phyloP scores from a whole-genome alignment of 306 rosid genomes.

The Vigna trinervia region DNA sequence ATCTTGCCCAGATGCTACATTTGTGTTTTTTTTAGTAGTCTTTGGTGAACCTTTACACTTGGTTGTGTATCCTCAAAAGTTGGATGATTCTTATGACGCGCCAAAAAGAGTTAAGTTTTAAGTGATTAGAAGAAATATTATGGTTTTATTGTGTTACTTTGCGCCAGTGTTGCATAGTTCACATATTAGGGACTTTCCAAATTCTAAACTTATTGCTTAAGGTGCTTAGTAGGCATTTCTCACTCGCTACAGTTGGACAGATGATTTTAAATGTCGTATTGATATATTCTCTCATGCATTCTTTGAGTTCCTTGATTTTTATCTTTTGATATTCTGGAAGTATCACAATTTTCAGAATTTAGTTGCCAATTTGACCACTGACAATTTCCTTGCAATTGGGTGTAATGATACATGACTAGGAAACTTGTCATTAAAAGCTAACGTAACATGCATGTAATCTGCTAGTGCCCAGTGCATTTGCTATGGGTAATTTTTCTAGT shows the following conservation, averaged over 20 bases:
- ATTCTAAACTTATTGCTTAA: conserved; percentile 7
- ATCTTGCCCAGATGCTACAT: conserved; percentile 7
- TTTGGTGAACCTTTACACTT: conserved; percentile 16
- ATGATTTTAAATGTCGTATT: conserved; percentile 22
- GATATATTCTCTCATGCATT: conserved; percentile 3
- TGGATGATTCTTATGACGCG: conserved; percentile 21
- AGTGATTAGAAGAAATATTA: conserved; percentile 9
- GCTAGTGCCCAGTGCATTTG: neutral
- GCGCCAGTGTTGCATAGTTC: conserved; percentile 12
- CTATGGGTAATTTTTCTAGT: conserved; percentile 20
- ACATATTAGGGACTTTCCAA: neutral
- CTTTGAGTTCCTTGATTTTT: conserved; percentile 26
- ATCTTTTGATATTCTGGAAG: conserved; percentile 8
- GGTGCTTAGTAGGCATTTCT: conserved; percentile 11
- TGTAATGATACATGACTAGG: conserved; percentile 22
- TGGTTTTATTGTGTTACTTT: neutral
- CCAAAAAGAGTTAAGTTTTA: conserved; percentile 14
- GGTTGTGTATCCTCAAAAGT: neutral
- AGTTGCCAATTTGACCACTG: conserved; percentile 19
- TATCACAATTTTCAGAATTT: neutral
- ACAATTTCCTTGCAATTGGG: conserved; percentile 11
- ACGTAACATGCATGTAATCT: conserved; percentile 7
- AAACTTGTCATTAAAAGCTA: conserved; percentile 21
- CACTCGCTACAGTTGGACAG: conserved; percentile 3
- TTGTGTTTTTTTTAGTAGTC: neutral